Conservation (phyloP, 2,329 filamentous ascomycete species). For the Leptographium radiaticola region DNA sequence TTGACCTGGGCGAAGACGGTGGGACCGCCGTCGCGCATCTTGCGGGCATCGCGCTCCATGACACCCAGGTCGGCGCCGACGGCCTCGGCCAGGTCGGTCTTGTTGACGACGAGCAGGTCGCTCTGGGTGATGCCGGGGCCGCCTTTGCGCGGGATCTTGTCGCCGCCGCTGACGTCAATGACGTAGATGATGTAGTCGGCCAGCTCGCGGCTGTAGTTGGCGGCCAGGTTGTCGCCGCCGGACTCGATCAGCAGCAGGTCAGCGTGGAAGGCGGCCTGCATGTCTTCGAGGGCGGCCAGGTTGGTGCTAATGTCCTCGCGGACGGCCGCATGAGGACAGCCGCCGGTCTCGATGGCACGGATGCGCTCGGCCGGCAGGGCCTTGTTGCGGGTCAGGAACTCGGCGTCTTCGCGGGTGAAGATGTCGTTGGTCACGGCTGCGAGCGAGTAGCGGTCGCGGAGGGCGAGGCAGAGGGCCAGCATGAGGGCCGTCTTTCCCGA, state of each 20-base stretch:
- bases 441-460: constrained; percentile 71
- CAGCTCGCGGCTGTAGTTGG: constrained; percentile 89
- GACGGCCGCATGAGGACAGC: constrained; percentile 92
- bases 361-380: constrained; percentile 77
- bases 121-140: constrained; percentile 95
- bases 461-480: constrained; percentile 77
- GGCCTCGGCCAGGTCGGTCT: constrained; percentile 84
- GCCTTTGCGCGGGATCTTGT: constrained; percentile 93
- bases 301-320: constrained; percentile 94
- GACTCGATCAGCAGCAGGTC: constrained; percentile 90
- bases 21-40: constrained; percentile 90
- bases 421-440: constrained; percentile 98
- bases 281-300: constrained; percentile 78
- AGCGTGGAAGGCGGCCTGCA: constrained; percentile 68
- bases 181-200: constrained; percentile 98
- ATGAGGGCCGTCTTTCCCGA: constrained; percentile 96
- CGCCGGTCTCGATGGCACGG: constrained; percentile 92
- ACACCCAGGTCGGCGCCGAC: constrained; percentile 82
- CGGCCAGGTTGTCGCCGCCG: constrained; percentile 90
- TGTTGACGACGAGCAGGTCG: constrained; percentile 88
- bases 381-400: constrained; percentile 80
- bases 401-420: constrained; percentile 95
- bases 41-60: constrained; percentile 88
- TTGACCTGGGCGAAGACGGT: constrained; percentile 98
- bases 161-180: constrained; percentile 90